Conservation (phyloP, 1,284 basidiomycete genomes). For the Apiotrichum brassicae region DNA sequence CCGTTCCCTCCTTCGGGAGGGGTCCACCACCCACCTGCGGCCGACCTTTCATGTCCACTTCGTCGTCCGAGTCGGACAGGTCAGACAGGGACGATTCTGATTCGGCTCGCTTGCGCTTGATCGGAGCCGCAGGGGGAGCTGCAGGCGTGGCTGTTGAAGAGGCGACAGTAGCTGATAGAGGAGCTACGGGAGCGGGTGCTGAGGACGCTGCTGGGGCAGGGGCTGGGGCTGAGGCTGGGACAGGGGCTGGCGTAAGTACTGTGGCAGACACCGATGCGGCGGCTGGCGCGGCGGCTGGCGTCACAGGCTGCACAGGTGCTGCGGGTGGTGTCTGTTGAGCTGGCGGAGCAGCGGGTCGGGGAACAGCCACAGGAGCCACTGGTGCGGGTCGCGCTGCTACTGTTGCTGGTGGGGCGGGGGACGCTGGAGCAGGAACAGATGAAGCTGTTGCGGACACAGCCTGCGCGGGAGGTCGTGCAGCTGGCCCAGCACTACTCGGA, state of each 20-base stretch:
- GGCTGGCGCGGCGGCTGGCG: not conserved
- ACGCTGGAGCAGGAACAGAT: not conserved
- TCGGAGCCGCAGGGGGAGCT: not conserved
- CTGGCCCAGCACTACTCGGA: not conserved
- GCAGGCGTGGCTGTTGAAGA: not conserved
- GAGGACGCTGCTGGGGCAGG: not conserved
- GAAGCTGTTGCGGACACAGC: not conserved
- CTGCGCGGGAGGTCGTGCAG: not conserved
- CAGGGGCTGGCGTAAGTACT: not conserved
- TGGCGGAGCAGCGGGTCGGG: not conserved
- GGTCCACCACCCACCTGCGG: constrained; percentile 36
- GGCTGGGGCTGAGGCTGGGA: not conserved
- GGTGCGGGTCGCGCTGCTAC: not conserved
- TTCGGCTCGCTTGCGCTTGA: not conserved
- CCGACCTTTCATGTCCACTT: constrained; percentile 32
- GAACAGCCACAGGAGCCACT: too few species aligned
- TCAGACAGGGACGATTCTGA: constrained; percentile 6
- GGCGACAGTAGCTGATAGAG: constrained; percentile 2
- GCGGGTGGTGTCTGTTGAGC: not conserved
- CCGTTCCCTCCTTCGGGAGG: not conserved
- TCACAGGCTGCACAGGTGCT: not conserved
- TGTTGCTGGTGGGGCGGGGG: not conserved
- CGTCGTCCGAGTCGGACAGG: constrained; percentile 22
- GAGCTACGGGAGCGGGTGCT: not conserved
- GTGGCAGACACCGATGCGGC: not conserved